Base-by-base conservation (phyloP, 2,329 filamentous ascomycete species). In the Neoascochyta sp. region DNA sequence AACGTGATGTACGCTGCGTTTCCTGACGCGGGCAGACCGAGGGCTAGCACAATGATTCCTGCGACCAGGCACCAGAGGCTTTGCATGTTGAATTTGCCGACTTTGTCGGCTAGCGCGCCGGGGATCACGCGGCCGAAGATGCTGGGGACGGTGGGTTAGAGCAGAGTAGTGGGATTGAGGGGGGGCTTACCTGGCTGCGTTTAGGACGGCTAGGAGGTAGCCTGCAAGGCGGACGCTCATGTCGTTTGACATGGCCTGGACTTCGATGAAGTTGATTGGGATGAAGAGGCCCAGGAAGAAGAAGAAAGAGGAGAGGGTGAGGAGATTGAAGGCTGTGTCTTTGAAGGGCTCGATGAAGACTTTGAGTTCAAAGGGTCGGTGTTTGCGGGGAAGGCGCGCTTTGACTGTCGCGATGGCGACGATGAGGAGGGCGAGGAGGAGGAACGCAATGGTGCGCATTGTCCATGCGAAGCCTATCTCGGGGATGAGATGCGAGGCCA, bases 251-350 rank as follows among this genome's bases (percentile, higher is more conserved):
- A 65, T 47, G 1, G 71, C 74, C 38, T 73, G 50, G 1, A 67
- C 43, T 20, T 69, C 63, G 30, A 74, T 57, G 47, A 68, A 79
- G 41, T 61, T 59, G 32, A 61, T 52, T 4, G 75, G 74, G 10
- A 77, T 49, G 54, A 83, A 76, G 41, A 84, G 76, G 57, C 71
- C 74, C 44, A 81, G 62, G 57, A 81, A 80, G 37, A 69, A 66
- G 12, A 65, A 70, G 73, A 64, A 79, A 71, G 51, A 79, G 54
- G 58, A 78, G 4, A 58, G 52, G 5, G 60, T 34, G 5, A 64
- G 48, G 34, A 70, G 60, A 20, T 63, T 44, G 7, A 62, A 80
- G 30, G 66, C 62, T 14, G 56, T 71, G 11, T 66, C 60, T 14
- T 46, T 48, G 40, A 66, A 57, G 0, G 62, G 52, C 24, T 54